Evolutionary conservation across 257 asterid species (phyloP), one percentile per base, ranked within the genome.

Genomic region (Misopates orontium): DNA sequence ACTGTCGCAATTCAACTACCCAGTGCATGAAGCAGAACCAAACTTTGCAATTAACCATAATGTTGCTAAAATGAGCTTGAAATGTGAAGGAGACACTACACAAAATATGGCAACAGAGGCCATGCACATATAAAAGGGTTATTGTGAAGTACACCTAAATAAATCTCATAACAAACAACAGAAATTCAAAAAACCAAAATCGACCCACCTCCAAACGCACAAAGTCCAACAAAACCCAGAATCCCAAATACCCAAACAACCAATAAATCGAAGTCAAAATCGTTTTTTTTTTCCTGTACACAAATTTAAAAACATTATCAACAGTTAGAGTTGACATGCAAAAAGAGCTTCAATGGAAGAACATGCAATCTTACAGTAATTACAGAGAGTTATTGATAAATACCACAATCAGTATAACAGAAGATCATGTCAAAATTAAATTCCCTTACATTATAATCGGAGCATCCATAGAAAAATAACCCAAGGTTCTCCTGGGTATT

Each of bases 11-110:
- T n/a, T n/a, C 7, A 28, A 28, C 36, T 28, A 28, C 36, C 36
- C 4, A 44, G 50, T 1, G 18, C 50, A 57, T 71, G 69, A 72
- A 72, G 66, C 75, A 62, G 75, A n/a, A 73, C 75, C 53, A 60
- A 70, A 70, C 66, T 62, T 67, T 73, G 66, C 42, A 36, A 36
- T 36, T 8, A 5, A 36, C 10, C 42, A 36, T 9, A 36, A 3
- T 3, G 42, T 36, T 4, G 8, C 42, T 10, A 36, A 7, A 73
- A 61, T 48, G 56, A 74, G 72, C 36, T 19, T 21, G 41, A 45
- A 55, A 59, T 23, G 25, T 56, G 31, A 57, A 19, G 42, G 53
- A 25, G 53, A 54, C 23, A 49, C 21, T 20, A 60, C 54, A 36
- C 51, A 54, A 60, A 45, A 41, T 44, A 65, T 11, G 49, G 22